Base-by-base conservation (phyloP, 139 green algal species). In the Micractinium conductrix region DNA sequence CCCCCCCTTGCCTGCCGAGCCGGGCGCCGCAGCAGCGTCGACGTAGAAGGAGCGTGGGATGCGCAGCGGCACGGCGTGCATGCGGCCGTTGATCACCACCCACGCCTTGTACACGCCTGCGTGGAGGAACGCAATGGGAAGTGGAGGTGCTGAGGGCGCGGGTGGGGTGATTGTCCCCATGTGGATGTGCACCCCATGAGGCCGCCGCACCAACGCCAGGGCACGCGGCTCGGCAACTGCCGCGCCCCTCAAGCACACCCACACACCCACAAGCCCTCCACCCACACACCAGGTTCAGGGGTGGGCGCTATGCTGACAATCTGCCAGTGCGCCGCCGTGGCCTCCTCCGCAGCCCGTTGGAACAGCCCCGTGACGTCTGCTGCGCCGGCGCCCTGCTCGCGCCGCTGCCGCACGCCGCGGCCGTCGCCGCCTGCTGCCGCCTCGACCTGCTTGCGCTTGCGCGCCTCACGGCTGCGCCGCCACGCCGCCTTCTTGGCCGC, bases 401-500 rank as follows among this genome's bases (percentile, higher is more conserved):
- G n/a, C 19, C 73, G 45, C 30, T 79, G 73, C 45, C 21, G 73
- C 45, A 37, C 45, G 45, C 45, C 16, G n/a, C 69, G 55, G 65
- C 65, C 65, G 44, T 21, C n/a, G n/a, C 44, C 35, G 44, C n/a
- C 44, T 8, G 76, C 70, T n/a, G 1, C 71, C 45, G 58, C 58
- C 40, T 80, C 74, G 28, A 88, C 72, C 35, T 91, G 88, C 84
- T 89, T 91, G 21, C 84, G 80, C 84, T 93, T 95, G 37, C 88
- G 74, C 38, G 90, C 88, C 45, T 86, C 74, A 3, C 92, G 83
- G 7, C 81, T 69, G 1, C 48, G 72, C 4, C 86, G 87, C 96
- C 96, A 98, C 72, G 87, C 85, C 1, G 73, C 35, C 91, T 98
- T 98, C 84, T 95, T 92, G 55, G 86, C 81, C n/a, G 81, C 65